Conservation (phyloP, 2,329 filamentous ascomycete genomes). For the Pleoardoris graminearum region DNA sequence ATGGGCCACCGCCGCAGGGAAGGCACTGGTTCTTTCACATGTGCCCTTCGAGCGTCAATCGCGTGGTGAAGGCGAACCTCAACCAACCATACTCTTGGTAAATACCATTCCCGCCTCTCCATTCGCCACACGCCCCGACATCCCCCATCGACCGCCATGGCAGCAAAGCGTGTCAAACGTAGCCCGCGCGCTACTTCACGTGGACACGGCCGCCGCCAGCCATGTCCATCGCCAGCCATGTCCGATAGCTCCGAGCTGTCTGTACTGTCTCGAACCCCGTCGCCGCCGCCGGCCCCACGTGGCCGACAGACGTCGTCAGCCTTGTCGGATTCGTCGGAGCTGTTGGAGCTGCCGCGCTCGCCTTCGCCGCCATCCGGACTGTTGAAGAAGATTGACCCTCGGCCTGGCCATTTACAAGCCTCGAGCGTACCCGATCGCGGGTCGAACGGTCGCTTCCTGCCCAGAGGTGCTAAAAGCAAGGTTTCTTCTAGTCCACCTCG, state of each 20-base stretch:
- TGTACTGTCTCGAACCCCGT: not conserved
- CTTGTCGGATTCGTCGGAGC: conserved; percentile 6
- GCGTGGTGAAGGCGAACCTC: not conserved
- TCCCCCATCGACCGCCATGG: not conserved
- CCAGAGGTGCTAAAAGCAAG: not conserved
- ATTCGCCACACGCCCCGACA: not conserved
- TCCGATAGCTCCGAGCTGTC: not conserved
- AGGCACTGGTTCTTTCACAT: not conserved
- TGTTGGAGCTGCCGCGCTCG: conserved; percentile 9
- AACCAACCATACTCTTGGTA: not conserved
- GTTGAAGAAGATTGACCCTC: not conserved
- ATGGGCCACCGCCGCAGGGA: not conserved
- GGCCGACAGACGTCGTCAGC: conserved; percentile 1
- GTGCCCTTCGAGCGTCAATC: not conserved
- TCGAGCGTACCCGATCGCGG: not conserved
- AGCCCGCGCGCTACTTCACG: not conserved
- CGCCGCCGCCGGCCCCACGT: not conserved
- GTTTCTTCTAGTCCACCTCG: not conserved
- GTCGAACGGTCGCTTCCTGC: conserved; percentile 1
- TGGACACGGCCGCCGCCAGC: not conserved
- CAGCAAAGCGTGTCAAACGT: not conserved
- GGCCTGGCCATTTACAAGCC: no score
- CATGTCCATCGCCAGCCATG: not conserved
- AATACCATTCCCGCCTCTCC: not conserved
- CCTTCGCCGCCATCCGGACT: conserved; percentile 12